phyloP scores from a whole-genome alignment of 2,329 filamentous ascomycete species.

The Pyrenochaeta sp. region DNA sequence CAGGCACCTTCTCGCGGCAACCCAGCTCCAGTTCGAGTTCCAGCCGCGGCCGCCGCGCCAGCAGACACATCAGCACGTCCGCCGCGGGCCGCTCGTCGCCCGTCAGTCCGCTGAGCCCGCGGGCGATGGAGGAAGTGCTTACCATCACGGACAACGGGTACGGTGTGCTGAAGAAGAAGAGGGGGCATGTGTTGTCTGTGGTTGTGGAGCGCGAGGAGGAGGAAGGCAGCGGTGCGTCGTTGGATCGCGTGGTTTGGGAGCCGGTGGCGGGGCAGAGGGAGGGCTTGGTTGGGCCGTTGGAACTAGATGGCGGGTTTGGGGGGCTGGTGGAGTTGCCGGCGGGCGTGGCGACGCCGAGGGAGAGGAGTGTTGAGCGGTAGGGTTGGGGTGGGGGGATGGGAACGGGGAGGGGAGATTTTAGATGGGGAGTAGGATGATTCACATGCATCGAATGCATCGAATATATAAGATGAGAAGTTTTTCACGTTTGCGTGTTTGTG shows the following conservation, averaged over 20 bases:
- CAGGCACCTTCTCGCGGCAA: constrained; percentile 1
- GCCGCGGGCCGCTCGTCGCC: too few species aligned
- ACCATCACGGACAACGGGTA: constrained; percentile 10
- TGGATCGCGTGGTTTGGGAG: constrained; percentile 15
- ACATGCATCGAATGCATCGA: too few species aligned
- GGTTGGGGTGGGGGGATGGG: too few species aligned
- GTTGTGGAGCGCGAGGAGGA: constrained; percentile 34
- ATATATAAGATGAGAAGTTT: too few species aligned
- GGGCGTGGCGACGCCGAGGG: constrained; percentile 27
- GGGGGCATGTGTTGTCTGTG: constrained; percentile 28
- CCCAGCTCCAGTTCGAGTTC: background rate
- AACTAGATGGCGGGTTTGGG: constrained; percentile 28
- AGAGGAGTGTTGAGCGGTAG: constrained; percentile 19
- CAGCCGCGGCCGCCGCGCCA: constrained; percentile 4
- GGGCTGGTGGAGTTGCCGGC: constrained; percentile 31
- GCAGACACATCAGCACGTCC: constrained; percentile 1
- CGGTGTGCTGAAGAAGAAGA: constrained; percentile 24
- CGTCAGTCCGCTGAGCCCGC: constrained; percentile 18
- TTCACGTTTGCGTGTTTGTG: too few species aligned
- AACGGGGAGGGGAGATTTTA: too few species aligned
- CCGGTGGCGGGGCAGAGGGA: constrained; percentile 37
- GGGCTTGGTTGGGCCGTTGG: constrained; percentile 30
- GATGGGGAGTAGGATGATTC: too few species aligned
- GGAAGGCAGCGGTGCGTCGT: constrained; percentile 10
- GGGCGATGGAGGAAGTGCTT: constrained; percentile 4